These are phyloP conservation scores for Monosporascus ibericus DNA, from an alignment of 2,329 filamentous ascomycete species.

Conservation along the genomic window DNA sequence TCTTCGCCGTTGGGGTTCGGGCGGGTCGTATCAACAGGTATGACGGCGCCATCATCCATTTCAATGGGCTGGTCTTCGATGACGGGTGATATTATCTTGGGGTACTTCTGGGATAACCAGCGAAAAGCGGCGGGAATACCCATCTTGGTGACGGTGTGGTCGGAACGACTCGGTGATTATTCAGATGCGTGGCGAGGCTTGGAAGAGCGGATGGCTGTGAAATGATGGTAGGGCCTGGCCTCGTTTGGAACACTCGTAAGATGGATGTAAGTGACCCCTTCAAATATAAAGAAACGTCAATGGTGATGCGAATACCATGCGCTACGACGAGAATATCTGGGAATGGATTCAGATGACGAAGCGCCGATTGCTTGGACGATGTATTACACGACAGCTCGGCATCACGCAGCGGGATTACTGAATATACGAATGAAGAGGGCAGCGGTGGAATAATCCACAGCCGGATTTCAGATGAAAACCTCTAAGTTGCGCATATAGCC, in stretches of 20 bases:
- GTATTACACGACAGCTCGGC: not conserved
- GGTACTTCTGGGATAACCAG: slow-evolving; percentile 96
- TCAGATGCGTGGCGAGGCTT: not conserved
- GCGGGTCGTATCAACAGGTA: slow-evolving; percentile 77
- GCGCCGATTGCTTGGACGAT: not conserved
- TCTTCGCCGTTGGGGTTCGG: slow-evolving; percentile 97
- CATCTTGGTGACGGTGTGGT: slow-evolving; percentile 47
- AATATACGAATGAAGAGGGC: too few relatives aligned
- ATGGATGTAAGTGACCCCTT: too few relatives aligned
- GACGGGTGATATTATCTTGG: slow-evolving; percentile 91
- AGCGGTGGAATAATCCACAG: too few relatives aligned
- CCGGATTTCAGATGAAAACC: not conserved
- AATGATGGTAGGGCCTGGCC: not conserved
- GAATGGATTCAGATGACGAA: not conserved
- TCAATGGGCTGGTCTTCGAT: slow-evolving; percentile 77
- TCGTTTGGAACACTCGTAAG: not conserved
- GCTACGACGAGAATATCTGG: not conserved
- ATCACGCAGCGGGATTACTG: too few relatives aligned
- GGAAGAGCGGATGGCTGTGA: not conserved
- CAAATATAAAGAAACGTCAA: not conserved
- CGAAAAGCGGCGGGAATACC: slow-evolving; percentile 92
- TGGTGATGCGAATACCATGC: not conserved
- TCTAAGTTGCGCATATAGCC: not conserved
- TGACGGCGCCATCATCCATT: slow-evolving; percentile 71
- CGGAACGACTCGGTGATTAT: not conserved